phyloP scores from a whole-genome alignment of 352 stramenopile genomes.

The Phytophthora fragariae region DNA sequence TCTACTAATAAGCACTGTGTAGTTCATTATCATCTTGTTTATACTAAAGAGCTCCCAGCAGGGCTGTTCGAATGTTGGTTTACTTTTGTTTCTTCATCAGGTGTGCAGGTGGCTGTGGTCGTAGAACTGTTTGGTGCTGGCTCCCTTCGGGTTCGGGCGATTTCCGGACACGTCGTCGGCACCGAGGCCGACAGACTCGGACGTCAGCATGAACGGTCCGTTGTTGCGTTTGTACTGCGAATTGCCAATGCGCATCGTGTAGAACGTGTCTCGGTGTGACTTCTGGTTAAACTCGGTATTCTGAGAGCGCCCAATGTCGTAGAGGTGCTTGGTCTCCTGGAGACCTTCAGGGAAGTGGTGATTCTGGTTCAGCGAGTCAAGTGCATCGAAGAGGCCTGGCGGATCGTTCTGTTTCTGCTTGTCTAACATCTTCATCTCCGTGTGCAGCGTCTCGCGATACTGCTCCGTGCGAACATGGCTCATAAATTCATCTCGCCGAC shows the following conservation, averaged over 20 bases:
- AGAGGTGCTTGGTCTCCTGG: slow-evolving; percentile 79
- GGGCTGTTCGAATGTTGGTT: not conserved
- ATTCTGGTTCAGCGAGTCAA: slow-evolving; percentile 55
- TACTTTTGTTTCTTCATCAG: slow-evolving; percentile 11
- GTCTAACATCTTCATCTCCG: slow-evolving; percentile 84
- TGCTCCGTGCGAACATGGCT: slow-evolving; percentile 91
- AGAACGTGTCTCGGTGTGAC: slow-evolving; percentile 84
- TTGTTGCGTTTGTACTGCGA: slow-evolving; percentile 85
- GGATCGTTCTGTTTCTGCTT: slow-evolving; percentile 65
- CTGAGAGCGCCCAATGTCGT: slow-evolving; percentile 82
- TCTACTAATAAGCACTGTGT: not conserved
- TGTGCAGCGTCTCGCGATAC: slow-evolving; percentile 87
- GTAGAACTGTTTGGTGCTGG: slow-evolving; percentile 87
- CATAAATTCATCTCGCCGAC: slow-evolving; percentile 92
- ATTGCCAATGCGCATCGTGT: slow-evolving; percentile 81
- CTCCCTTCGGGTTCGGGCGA: slow-evolving; percentile 69
- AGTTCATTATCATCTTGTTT: slow-evolving; percentile 14
- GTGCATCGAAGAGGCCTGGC: slow-evolving; percentile 47
- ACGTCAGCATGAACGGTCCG: slow-evolving; percentile 82
- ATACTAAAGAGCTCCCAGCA: not conserved
- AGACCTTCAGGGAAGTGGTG: slow-evolving; percentile 77
- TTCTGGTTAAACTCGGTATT: slow-evolving; percentile 88
- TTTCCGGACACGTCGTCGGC: slow-evolving; percentile 72
- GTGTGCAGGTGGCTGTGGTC: slow-evolving; percentile 81
- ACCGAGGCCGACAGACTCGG: slow-evolving; percentile 68